A percentile compares a stretch with the other conserved stretches of the same genome.
phyloP scores from a whole-genome alignment of 2,329 filamentous ascomycete genomes.

The Pseudogymnoascus sp. region DNA sequence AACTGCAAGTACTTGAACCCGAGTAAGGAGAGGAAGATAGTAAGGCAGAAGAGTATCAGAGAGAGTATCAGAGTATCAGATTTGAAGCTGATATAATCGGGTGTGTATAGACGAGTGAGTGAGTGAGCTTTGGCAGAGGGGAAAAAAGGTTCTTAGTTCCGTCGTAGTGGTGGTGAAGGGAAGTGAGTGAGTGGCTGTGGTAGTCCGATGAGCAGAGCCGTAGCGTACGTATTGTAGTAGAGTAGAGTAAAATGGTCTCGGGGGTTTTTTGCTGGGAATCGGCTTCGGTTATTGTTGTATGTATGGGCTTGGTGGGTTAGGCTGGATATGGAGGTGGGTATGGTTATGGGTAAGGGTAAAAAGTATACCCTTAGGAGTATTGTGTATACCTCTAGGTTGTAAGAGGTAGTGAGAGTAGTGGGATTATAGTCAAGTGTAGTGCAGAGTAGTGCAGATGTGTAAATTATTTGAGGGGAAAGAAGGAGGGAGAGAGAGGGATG shows the following conservation, averaged over 20 bases:
- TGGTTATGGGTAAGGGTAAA: not conserved
- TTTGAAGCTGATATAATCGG: not conserved
- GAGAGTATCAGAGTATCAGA: not conserved
- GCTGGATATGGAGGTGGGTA: not conserved
- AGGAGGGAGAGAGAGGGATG: conserved; percentile 20
- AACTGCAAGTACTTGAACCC: not conserved
- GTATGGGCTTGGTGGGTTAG: not conserved
- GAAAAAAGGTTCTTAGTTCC: not conserved
- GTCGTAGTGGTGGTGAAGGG: not conserved
- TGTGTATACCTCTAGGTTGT: too few relatives aligned
- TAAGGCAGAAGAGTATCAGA: not conserved
- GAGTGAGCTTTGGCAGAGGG: not conserved
- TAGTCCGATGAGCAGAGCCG: not conserved
- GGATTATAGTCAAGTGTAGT: conserved; percentile 12
- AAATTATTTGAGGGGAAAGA: conserved; percentile 19
- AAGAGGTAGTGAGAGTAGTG: not conserved
- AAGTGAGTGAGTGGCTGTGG: not conserved
- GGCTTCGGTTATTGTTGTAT: conserved; percentile 1
- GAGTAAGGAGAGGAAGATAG: not conserved
- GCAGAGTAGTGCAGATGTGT: conserved; percentile 14
- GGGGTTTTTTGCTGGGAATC: not conserved
- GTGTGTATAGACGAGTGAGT: not conserved
- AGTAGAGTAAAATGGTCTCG: not conserved
- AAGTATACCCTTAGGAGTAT: not conserved
- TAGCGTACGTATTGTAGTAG: not conserved